These are phyloP conservation scores for Xerocomellus amylosporus DNA, from an alignment of 768 basidiomycete genomes.

Conservation along the genomic window DNA sequence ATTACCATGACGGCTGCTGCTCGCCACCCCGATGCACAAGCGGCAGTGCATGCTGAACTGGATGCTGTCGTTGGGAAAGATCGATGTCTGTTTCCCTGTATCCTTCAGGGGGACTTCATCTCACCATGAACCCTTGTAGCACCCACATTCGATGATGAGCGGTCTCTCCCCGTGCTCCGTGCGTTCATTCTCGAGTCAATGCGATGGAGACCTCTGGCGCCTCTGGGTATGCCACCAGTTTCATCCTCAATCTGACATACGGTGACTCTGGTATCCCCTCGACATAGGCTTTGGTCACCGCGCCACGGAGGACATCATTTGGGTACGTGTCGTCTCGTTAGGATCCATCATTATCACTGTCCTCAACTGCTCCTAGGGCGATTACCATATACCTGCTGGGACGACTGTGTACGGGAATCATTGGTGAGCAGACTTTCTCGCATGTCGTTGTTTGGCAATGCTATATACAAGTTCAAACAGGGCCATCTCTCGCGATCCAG, in stretches of 20 bases:
- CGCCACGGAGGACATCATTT: conserved; percentile 17
- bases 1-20: conserved; percentile 48
- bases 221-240: conserved; percentile 16
- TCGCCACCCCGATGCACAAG: conserved; percentile 47
- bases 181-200: conserved; percentile 37
- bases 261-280: not conserved
- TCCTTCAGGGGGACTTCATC: not conserved
- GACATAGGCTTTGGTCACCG: conserved; percentile 10
- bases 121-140: conserved; percentile 17
- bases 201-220: conserved; percentile 33
- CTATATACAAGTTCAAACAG: conserved; percentile 11
- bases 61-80: conserved; percentile 45
- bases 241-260: not conserved
- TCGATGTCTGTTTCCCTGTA: conserved; percentile 3
- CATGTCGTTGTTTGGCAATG: too few species aligned
- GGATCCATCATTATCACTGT: not conserved
- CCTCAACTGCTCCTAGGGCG: conserved; percentile 5
- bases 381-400: conserved; percentile 19
- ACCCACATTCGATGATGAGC: conserved; percentile 35
- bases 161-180: conserved; percentile 28
- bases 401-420: conserved; percentile 17
- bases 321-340: conserved; percentile 2
- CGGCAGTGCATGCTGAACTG: conserved; percentile 49
- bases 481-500: conserved; percentile 37
- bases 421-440: conserved; percentile 7